phyloP scores from a whole-genome alignment of 2,329 filamentous ascomycete species.

The Epichloe gansuensis region DNA sequence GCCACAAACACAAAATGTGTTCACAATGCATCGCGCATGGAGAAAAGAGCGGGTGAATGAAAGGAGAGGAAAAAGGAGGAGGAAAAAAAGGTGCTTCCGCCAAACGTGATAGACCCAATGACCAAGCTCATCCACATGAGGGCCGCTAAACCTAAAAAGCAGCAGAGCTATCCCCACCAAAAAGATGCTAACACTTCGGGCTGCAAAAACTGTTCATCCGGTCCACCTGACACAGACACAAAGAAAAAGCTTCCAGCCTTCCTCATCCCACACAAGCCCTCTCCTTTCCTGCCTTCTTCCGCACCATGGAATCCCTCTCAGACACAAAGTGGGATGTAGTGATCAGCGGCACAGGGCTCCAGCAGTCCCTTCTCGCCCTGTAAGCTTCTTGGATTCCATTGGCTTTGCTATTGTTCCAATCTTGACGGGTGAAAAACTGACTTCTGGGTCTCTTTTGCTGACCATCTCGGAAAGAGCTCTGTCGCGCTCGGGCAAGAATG shows the following conservation, averaged over 20 bases:
- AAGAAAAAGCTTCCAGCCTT: slow-evolving; percentile 7
- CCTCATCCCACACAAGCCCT: slow-evolving; percentile 6
- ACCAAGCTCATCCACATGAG: not conserved
- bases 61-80: slow-evolving; percentile 8
- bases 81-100: slow-evolving; percentile 16
- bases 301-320: slow-evolving; percentile 57
- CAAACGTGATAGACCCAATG: slow-evolving; percentile 8
- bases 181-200: not conserved
- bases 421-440: slow-evolving; percentile 7
- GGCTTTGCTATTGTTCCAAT: slow-evolving; percentile 4
- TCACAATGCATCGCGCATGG: slow-evolving; percentile 17
- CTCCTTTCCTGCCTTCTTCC: slow-evolving; percentile 5
- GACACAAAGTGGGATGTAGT: slow-evolving; percentile 69
- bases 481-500: slow-evolving; percentile 81
- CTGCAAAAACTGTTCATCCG: slow-evolving; percentile 9
- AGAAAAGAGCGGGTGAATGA: slow-evolving; percentile 17
- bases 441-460: slow-evolving; percentile 19
- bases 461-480: slow-evolving; percentile 53
- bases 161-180: not conserved
- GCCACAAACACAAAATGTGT: slow-evolving; percentile 28
- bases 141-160: slow-evolving; percentile 4
- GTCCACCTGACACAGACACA: slow-evolving; percentile 1
- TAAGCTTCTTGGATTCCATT: slow-evolving; percentile 33
- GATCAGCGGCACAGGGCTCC: slow-evolving; percentile 65
- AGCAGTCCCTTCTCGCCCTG: slow-evolving; percentile 70